Percentiles rank a stretch among this genome's conserved stretches.
Conservation (phyloP, 148 eudicot species). For the Rhododendron ovatum region DNA sequence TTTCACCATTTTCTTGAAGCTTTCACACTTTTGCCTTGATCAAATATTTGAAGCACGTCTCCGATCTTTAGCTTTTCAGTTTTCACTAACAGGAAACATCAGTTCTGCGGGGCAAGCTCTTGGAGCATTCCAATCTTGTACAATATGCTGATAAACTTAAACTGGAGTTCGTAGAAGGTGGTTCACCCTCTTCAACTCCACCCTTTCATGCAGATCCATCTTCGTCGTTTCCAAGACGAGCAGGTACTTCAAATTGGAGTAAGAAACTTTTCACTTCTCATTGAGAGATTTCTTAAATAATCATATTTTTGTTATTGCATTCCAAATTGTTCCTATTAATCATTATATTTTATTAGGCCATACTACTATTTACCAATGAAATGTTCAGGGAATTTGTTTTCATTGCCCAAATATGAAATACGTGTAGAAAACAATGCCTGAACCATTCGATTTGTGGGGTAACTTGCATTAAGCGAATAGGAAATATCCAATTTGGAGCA, state of each 20-base stretch:
- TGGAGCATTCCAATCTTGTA: conserved; percentile 61
- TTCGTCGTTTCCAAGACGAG: conserved; percentile 48
- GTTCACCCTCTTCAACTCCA: conserved; percentile 43
- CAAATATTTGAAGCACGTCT: background rate
- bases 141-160: conserved; percentile 58
- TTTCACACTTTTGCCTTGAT: background rate
- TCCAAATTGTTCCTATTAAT: background rate
- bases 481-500: background rate
- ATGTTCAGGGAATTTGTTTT: background rate
- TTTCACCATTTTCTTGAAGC: background rate
- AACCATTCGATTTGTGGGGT: background rate
- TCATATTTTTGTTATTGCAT: background rate
- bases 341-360: background rate
- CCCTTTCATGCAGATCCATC: conserved; percentile 41
- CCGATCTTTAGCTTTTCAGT: background rate
- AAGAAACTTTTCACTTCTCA: conserved; percentile 20
- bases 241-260: conserved; percentile 65
- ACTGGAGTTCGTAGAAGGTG: conserved; percentile 38
- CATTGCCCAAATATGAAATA: background rate
- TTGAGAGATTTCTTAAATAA: background rate
- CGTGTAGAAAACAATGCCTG: background rate
- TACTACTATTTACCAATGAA: background rate
- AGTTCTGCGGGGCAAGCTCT: conserved; percentile 61
- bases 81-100: conserved; percentile 60
- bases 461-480: background rate